phyloP scores from a whole-genome alignment of 2,329 filamentous ascomycete genomes.

The Calonectria pauciramosa region DNA sequence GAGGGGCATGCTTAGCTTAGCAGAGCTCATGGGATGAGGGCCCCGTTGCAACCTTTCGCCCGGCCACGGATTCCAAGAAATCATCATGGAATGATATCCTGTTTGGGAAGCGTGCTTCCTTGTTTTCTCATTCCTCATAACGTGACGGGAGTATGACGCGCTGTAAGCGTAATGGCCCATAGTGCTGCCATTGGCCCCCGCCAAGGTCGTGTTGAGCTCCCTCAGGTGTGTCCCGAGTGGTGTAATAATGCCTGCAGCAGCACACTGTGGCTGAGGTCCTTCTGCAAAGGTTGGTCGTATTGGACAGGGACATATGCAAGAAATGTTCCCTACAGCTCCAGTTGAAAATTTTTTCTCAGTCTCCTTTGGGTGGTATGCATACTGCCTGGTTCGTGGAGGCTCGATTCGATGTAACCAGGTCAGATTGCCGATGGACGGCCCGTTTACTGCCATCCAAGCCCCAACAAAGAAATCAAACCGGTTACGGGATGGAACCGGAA shows the following conservation, averaged over 20 bases:
- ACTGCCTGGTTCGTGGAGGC: conserved; percentile 6
- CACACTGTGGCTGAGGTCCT: conserved; percentile 8
- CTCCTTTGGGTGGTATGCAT: conserved; percentile 11
- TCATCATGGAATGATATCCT: conserved; percentile 7
- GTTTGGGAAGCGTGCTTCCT: background rate
- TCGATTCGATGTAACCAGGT: conserved; percentile 26
- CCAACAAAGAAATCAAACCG: conserved; percentile 16
- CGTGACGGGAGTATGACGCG: conserved; percentile 20
- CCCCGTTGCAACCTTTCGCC: background rate
- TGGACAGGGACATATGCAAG: conserved; percentile 10
- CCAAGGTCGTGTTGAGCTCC: conserved; percentile 19
- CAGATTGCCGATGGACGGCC: conserved; percentile 15
- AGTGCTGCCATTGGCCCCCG: conserved; percentile 21
- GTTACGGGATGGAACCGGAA: conserved; percentile 8
- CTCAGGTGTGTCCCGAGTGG: background rate
- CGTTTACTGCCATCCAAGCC: background rate
- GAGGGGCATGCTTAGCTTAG: background rate
- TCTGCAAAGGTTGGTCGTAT: conserved; percentile 1
- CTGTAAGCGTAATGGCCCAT: conserved; percentile 8
- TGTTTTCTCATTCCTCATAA: background rate
- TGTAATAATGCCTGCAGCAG: background rate
- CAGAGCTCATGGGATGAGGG: conserved; percentile 7
- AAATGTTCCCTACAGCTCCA: background rate
- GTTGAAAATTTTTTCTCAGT: background rate
- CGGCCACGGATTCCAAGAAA: conserved; percentile 3